Evolutionary conservation across 768 basidiomycete species (phyloP), one percentile per base, ranked within the genome.

Genomic region (Rhizopogon roseolus): DNA sequence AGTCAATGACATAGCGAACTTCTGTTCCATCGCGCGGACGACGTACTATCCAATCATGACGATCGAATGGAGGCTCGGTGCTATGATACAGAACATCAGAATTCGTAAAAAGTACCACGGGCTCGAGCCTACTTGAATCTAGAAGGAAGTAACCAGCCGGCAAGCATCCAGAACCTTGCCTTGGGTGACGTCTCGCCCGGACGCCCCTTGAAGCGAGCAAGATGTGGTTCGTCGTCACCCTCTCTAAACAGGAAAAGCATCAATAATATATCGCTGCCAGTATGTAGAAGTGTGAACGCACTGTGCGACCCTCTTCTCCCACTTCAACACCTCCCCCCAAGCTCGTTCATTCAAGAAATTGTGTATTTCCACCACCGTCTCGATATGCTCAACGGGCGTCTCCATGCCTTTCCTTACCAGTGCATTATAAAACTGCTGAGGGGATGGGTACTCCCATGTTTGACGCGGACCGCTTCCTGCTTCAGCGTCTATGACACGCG

Each of bases 351-450:
- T 98, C 69, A 99, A 68, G 61, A 95, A 98, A 68, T 99, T 99
- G 67, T 99, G 97, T 36, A 98, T 98, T 56, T 93, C 86, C 41
- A 99, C 97, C 91, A 99, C 97, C 25, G 86, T 92, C 67, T 94
- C 95, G 42, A 98, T 81, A 69, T 93, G 88, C 62, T 98, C 93
- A 69, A 95, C 94, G 0, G 94, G 93, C 2, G 97, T 96, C 70
- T 96, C 94, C 90, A 90, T 93, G 2, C 97, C 97, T 66, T 99
- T 99, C 57, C 93, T 76, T 9, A 92, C 92, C 13, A 99, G 79
- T 0, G 96, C 96, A 69, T 98, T 98, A 70, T 98, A 95, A 66
- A 98, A 98, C 68, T 98, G 95, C 70, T 98, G 96, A 9, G 95
- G 93, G 2, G 89, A 93, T 3, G 96, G 96, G 70, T 98, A 98